These are phyloP conservation scores for Penicillium goetzii DNA, from an alignment of 495 filamentous ascomycete genomes.

Conservation along the genomic window DNA sequence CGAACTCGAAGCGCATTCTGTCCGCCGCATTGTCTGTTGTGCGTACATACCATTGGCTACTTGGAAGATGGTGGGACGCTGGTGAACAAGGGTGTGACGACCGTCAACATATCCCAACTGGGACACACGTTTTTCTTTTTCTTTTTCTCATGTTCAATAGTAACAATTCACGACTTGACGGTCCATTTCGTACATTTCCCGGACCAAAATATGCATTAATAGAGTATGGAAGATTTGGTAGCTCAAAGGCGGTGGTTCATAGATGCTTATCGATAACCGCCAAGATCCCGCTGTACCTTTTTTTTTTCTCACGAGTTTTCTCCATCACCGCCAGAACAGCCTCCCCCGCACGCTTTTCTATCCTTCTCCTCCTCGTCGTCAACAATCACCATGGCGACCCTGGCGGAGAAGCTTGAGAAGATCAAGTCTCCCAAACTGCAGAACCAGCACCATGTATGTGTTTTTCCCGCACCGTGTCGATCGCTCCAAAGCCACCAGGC, in stretches of 20 bases:
- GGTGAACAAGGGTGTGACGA: neutral
- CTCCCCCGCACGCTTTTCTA: slow-evolving; percentile 36
- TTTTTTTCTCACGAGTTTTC: slow-evolving; percentile 39
- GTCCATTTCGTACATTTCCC: neutral
- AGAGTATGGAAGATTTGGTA: neutral
- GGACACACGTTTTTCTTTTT: neutral
- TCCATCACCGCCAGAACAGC: slow-evolving; percentile 38
- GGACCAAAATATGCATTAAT: neutral
- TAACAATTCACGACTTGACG: slow-evolving; percentile 13
- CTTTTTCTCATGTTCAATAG: slow-evolving; percentile 8
- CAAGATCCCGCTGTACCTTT: slow-evolving; percentile 43
- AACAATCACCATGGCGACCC: slow-evolving; percentile 61
- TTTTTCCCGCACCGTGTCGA: slow-evolving; percentile 15
- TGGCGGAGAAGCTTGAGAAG: slow-evolving; percentile 90
- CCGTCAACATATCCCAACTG: slow-evolving; percentile 2
- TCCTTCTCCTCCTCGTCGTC: slow-evolving; percentile 35
- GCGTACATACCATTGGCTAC: neutral
- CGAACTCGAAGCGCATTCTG: slow-evolving; percentile 1
- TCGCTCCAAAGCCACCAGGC: slow-evolving; percentile 1
- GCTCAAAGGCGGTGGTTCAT: neutral
- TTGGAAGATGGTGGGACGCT: slow-evolving; percentile 10
- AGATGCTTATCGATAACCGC: slow-evolving; percentile 37
- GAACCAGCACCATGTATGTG: slow-evolving; percentile 83
- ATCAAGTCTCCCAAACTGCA: slow-evolving; percentile 95
- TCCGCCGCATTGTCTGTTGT: neutral